phyloP scores from a whole-genome alignment of 2,329 filamentous ascomycete genomes.

The Xylaria polymorpha region DNA sequence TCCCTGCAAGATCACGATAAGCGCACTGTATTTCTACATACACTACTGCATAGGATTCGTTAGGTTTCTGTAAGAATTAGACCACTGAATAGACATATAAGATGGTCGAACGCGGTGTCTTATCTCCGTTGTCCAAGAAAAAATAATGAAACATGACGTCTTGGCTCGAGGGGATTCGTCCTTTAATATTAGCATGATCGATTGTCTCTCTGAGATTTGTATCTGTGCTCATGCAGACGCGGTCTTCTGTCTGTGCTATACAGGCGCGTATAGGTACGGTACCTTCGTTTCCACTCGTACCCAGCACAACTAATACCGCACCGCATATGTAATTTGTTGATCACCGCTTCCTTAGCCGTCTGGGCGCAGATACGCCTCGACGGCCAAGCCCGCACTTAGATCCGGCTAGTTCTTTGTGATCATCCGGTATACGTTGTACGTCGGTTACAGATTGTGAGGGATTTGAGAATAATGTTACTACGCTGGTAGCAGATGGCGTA shows the following conservation, averaged over 20 bases:
- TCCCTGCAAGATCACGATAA: conserved; percentile 21
- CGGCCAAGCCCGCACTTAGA: conserved; percentile 28
- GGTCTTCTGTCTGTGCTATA: conserved; percentile 1
- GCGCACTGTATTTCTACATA: conserved; percentile 33
- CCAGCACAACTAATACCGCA: conserved; percentile 26
- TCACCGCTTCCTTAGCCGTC: conserved; percentile 27
- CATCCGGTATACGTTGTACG: conserved; percentile 2
- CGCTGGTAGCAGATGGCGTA: conserved; percentile 9
- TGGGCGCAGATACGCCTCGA: conserved; percentile 23
- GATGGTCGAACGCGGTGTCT: background rate
- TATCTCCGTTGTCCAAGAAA: conserved; percentile 13
- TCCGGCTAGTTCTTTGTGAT: background rate
- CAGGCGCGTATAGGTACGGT: conserved; percentile 12
- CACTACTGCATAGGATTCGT: conserved; percentile 26
- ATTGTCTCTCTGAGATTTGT: background rate
- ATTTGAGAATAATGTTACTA: conserved; percentile 29
- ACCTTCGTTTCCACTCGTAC: conserved; percentile 15
- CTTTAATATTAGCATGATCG: background rate
- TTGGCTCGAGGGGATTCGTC: conserved; percentile 19
- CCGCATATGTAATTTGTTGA: conserved; percentile 25
- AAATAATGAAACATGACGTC: conserved; percentile 22
- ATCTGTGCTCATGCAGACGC: conserved; percentile 7
- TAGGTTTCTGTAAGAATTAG: conserved; percentile 22
- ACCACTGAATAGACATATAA: conserved; percentile 25
- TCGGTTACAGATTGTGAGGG: background rate